Conservation (phyloP, 768 basidiomycete species). For the Russula sp. region DNA sequence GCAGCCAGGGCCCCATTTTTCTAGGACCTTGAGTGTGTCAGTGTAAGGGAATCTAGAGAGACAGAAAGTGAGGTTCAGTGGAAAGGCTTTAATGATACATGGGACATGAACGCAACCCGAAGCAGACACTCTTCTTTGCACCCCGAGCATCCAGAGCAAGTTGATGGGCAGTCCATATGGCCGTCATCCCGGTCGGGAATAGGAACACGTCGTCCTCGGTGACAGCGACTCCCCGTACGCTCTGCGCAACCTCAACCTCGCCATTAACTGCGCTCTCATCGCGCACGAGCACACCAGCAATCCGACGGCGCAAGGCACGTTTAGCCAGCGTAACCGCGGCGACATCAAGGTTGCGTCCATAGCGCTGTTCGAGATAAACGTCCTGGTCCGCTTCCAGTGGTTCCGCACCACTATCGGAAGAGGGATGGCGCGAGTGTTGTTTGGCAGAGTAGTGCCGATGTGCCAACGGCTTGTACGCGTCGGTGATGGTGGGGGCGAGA, state of each 20-base stretch:
- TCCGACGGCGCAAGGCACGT: slow-evolving; percentile 77
- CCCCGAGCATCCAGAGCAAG: slow-evolving; percentile 54
- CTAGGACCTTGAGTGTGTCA: slow-evolving; percentile 88
- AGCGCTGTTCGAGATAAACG: slow-evolving; percentile 89
- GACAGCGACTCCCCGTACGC: slow-evolving; percentile 67
- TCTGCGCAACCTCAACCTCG: slow-evolving; percentile 55
- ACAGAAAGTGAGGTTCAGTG: too few relatives aligned
- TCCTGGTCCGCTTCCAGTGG: slow-evolving; percentile 58
- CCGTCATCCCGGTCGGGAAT: slow-evolving; percentile 86
- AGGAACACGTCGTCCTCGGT: slow-evolving; percentile 88
- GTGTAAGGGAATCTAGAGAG: slow-evolving; percentile 82
- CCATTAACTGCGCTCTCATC: slow-evolving; percentile 48
- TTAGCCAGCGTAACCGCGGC: slow-evolving; percentile 77
- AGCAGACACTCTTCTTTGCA: slow-evolving; percentile 82
- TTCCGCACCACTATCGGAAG: not conserved
- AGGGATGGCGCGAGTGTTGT: slow-evolving; percentile 24
- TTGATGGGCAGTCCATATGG: slow-evolving; percentile 90
- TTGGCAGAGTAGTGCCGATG: slow-evolving; percentile 61
- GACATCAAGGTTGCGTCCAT: slow-evolving; percentile 84
- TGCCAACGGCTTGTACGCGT: slow-evolving; percentile 30
- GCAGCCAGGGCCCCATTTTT: slow-evolving; percentile 96
- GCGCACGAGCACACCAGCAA: slow-evolving; percentile 78
- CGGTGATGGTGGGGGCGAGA: slow-evolving; percentile 28
- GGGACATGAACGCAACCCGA: slow-evolving; percentile 64
- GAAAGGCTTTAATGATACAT: not conserved